A percentile compares a stretch with the other conserved stretches of the same genome.
Conservation (phyloP, 2,329 filamentous ascomycete genomes). For the Botrytis hyacinthi region DNA sequence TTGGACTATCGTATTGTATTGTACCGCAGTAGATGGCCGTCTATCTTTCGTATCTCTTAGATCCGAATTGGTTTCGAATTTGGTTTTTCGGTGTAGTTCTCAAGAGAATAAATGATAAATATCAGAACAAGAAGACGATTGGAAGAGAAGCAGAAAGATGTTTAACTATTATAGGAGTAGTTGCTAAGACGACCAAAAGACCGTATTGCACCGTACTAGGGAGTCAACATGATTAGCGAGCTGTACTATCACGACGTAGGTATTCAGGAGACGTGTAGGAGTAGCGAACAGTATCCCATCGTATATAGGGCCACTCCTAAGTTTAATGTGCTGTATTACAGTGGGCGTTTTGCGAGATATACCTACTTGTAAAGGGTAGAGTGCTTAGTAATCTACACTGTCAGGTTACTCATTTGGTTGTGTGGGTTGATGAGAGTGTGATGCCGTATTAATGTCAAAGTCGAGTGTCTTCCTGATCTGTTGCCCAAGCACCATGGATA, state of each 20-base stretch:
- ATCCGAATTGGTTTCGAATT: no score
- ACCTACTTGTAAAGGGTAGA: not conserved
- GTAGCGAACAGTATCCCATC: not conserved
- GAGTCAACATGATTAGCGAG: not conserved
- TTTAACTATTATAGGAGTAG: not conserved
- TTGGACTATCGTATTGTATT: not conserved
- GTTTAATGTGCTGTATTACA: not conserved
- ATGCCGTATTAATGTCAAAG: not conserved
- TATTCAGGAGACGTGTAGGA: not conserved
- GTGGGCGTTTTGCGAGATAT: not conserved
- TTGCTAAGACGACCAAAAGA: no score
- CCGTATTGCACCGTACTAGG: not conserved
- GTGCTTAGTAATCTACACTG: not conserved
- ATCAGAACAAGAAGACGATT: not conserved
- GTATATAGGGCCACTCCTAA: not conserved
- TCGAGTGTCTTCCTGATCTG: not conserved
- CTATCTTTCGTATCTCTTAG: rapidly evolving
- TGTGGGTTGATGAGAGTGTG: not conserved
- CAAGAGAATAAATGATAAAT: not conserved
- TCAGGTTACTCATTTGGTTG: not conserved
- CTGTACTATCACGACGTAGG: not conserved
- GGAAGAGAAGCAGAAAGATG: rapidly evolving
- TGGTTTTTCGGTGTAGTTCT: not conserved
- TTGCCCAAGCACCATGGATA: rapidly evolving
- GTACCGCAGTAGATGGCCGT: not conserved